Evolutionary conservation across 257 asterid species (phyloP).

Genomic region (Nicotiana knightiana): DNA sequence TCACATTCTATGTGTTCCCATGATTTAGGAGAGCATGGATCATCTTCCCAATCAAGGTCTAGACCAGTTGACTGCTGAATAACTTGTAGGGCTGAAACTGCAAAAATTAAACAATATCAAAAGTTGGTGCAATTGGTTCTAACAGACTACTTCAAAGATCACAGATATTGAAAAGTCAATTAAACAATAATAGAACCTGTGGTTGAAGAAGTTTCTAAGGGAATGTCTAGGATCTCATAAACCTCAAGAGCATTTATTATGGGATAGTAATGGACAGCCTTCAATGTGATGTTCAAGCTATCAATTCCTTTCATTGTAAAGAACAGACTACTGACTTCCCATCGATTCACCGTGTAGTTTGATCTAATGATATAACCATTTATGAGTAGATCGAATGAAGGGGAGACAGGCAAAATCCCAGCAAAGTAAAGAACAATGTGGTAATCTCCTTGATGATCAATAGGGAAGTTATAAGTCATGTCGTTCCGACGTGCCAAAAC

Average conservation of each 20-base stretch:
- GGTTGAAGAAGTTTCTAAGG: conserved; percentile 76
- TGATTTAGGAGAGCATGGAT: conserved; percentile 81
- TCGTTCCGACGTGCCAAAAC: conserved; percentile 73
- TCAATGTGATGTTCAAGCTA: conserved; percentile 65
- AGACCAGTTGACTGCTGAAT: conserved; percentile 70
- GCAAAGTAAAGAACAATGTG: conserved; percentile 84
- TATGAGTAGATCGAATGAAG: conserved; percentile 63
- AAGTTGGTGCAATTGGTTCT: neutral
- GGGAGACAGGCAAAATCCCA: conserved; percentile 77
- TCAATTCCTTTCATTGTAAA: conserved; percentile 53
- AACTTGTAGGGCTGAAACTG: conserved; percentile 92
- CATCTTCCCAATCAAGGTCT: conserved; percentile 82
- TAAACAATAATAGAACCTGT: conserved; percentile 43
- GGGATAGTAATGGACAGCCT: conserved; percentile 61
- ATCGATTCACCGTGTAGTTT: conserved; percentile 55
- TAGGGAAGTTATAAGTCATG: conserved; percentile 57
- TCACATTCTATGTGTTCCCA: conserved; percentile 86
- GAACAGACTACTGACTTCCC: conserved; percentile 50
- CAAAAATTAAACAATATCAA: neutral
- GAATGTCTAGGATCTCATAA: conserved; percentile 67
- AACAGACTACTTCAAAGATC: neutral
- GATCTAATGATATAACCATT: conserved; percentile 48
- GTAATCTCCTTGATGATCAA: conserved; percentile 69
- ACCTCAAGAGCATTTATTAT: conserved; percentile 81
- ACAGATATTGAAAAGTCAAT: neutral